These are phyloP conservation scores for Nymphaea colorata DNA, from an alignment of 164 flowering plant genomes.

Conservation along the genomic window DNA sequence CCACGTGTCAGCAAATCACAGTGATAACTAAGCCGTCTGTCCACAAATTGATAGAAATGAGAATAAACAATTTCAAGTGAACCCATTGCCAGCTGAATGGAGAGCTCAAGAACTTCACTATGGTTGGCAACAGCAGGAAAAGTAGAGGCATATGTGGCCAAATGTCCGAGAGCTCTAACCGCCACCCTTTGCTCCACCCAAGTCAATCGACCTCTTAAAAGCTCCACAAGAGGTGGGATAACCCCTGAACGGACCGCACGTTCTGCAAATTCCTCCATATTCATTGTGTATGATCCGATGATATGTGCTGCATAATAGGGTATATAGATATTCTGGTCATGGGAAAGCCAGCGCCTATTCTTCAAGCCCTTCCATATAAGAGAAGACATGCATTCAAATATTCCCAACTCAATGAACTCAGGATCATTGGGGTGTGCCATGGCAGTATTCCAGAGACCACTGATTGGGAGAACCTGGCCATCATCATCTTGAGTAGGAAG, in stretches of 20 bases:
- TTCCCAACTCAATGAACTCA: constrained; percentile 89
- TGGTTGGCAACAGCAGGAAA: constrained; percentile 77
- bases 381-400: constrained; percentile 97
- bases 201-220: constrained; percentile 82
- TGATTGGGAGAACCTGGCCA: constrained; percentile 97
- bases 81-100: constrained; percentile 89
- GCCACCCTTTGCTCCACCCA: constrained; percentile 99
- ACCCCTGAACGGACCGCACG: constrained; percentile 86
- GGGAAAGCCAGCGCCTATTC: constrained; percentile 91
- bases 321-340: constrained; percentile 91
- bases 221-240: constrained; percentile 83
- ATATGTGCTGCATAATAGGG: constrained; percentile 99
- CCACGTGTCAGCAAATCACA: constrained; percentile 98
- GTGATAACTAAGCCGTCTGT: constrained; percentile 79
- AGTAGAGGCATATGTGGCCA: constrained; percentile 84
- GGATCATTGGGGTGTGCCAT: constrained; percentile 99
- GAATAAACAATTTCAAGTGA: constrained; percentile 90
- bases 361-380: constrained; percentile 91
- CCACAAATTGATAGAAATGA: constrained; percentile 80
- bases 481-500: constrained; percentile 95
- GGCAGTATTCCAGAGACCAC: constrained; percentile 99
- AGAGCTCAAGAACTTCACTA: constrained; percentile 87
- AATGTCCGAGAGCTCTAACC: constrained; percentile 91
- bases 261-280: constrained; percentile 96
- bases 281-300: constrained; percentile 98